Percentiles rank a stretch among this genome's conserved stretches.
Conservation (phyloP, 2,329 filamentous ascomycete genomes). For the Aspergillus sp. region DNA sequence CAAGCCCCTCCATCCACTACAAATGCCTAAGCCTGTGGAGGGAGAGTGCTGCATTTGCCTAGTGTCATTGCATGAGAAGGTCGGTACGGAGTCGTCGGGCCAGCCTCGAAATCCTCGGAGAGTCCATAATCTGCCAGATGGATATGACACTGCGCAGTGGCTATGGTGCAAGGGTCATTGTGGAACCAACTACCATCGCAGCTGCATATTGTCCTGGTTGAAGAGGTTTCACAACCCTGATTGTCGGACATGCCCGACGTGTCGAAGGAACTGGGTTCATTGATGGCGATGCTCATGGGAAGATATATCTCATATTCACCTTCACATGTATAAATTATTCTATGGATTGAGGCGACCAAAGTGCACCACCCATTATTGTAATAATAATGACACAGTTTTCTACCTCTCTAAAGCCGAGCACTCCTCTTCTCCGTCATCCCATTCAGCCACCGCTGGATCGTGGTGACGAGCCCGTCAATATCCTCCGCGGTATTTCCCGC, state of each 20-base stretch:
- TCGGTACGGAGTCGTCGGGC: too few relatives aligned
- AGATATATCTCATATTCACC: too few relatives aligned
- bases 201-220: conserved; percentile 13
- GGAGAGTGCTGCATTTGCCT: too few relatives aligned
- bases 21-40: too few relatives aligned
- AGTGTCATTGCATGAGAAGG: too few relatives aligned
- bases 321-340: too few relatives aligned
- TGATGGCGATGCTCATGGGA: not conserved
- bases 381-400: too few relatives aligned
- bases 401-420: conserved; percentile 6
- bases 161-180: conserved; percentile 16
- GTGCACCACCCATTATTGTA: too few relatives aligned
- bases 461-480: conserved; percentile 52
- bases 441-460: conserved; percentile 50
- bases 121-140: too few relatives aligned
- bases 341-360: too few relatives aligned
- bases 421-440: conserved; percentile 9
- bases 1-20: too few relatives aligned
- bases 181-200: conserved; percentile 16
- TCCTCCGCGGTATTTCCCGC: conserved; percentile 61
- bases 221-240: not conserved
- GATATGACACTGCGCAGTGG: conserved; percentile 1
- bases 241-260: conserved; percentile 13
- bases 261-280: conserved; percentile 8
- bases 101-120: too few relatives aligned